These are phyloP conservation scores for Podaxis sp. DNA, from an alignment of 768 basidiomycete species.

Conservation along the genomic window DNA sequence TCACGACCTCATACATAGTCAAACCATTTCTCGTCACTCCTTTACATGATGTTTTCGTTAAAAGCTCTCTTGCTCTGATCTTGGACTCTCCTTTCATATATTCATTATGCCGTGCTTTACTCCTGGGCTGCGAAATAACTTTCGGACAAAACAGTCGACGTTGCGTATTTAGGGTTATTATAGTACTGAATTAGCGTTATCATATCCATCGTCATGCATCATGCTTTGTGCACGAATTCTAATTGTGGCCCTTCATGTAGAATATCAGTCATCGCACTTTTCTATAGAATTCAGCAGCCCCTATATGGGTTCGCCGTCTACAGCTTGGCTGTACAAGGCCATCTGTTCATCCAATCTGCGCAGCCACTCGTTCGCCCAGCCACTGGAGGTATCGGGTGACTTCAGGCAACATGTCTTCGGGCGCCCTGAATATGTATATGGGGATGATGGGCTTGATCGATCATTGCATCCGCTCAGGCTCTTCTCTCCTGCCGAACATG, in stretches of 20 bases:
- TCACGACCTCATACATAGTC: background rate
- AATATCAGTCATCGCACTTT: background rate
- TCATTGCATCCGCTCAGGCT: too few species aligned
- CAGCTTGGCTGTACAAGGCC: too few species aligned
- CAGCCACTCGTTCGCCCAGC: background rate
- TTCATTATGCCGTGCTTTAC: background rate
- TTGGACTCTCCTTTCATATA: background rate
- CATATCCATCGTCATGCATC: background rate
- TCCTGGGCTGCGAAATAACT: background rate
- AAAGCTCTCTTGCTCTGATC: background rate
- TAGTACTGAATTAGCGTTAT: background rate
- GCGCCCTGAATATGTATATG: too few species aligned
- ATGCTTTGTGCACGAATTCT: background rate
- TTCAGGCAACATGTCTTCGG: too few species aligned
- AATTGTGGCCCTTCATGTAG: too few species aligned
- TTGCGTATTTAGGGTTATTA: background rate
- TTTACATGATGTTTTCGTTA: background rate
- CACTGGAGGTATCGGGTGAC: too few species aligned
- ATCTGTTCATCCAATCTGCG: too few species aligned
- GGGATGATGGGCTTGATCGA: too few species aligned
- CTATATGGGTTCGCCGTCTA: too few species aligned
- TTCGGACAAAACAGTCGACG: background rate
- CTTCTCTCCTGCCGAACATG: too few species aligned
- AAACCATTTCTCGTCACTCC: conserved; percentile 1
- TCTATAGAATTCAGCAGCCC: background rate